Evolutionary conservation across 1,139 yeast genomes (phyloP).

Genomic region (Arxiozyma bovina): DNA sequence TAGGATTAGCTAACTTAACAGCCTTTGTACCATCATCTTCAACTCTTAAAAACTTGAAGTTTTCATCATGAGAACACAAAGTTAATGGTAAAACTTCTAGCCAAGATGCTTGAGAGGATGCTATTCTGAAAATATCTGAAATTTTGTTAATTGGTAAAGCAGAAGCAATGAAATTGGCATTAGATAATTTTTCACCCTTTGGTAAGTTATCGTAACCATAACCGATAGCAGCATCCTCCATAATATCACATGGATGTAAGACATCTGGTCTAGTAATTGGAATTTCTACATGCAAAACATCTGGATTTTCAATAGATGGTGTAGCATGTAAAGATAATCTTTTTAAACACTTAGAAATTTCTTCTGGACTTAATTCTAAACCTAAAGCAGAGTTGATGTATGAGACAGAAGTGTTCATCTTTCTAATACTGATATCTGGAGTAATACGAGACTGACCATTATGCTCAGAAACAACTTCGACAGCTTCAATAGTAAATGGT

Average conservation of each 20-base stretch:
- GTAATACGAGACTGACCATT: slow-evolving; percentile 67
- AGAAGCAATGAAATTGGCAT: slow-evolving; percentile 67
- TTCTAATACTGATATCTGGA: slow-evolving; percentile 65
- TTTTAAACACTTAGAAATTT: slow-evolving; percentile 57
- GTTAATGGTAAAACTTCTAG: slow-evolving; percentile 93
- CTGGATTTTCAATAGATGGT: slow-evolving; percentile 41
- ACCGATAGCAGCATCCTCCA: slow-evolving; percentile 97
- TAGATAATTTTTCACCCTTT: slow-evolving; percentile 72
- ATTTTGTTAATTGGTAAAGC: slow-evolving; percentile 88
- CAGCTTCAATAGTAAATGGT: slow-evolving; percentile 81
- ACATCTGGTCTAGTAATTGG: slow-evolving; percentile 96
- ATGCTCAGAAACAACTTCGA: slow-evolving; percentile 74
- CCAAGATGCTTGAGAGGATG: slow-evolving; percentile 94
- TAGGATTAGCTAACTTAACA: slow-evolving; percentile 90
- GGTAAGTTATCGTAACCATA: slow-evolving; percentile 87
- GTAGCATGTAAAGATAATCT: slow-evolving; percentile 75
- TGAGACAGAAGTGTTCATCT: slow-evolving; percentile 63
- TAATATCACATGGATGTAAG: slow-evolving; percentile 93
- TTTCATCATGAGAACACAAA: slow-evolving; percentile 92
- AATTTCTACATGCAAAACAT: slow-evolving; percentile 57
- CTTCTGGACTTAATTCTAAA: slow-evolving; percentile 56
- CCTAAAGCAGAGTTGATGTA: slow-evolving; percentile 93
- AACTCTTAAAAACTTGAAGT: slow-evolving; percentile 73
- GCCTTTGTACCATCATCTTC: slow-evolving; percentile 69
- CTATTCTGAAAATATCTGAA: slow-evolving; percentile 81